Evolutionary conservation across 306 rosid genomes (phyloP).

Genomic region (Astragalus glycyphyllos): DNA sequence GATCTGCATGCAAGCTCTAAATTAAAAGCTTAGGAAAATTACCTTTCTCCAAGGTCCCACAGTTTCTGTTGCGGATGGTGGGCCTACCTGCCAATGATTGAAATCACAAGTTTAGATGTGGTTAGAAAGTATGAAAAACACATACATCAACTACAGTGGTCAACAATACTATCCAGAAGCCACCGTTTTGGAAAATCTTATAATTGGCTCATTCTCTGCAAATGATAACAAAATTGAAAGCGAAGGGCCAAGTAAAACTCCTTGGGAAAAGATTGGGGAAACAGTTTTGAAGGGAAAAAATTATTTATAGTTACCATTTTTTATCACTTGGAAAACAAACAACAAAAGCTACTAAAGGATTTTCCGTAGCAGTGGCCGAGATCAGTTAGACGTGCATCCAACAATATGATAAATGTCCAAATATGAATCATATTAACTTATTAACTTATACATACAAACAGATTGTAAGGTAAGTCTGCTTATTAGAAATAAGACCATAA

Average conservation of each 20-base stretch:
- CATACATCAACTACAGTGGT: conserved; percentile 11
- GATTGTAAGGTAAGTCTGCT: conserved; percentile 11
- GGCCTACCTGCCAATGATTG: conserved; percentile 62
- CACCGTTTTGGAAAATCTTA: conserved; percentile 33
- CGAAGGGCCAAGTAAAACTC: conserved; percentile 9
- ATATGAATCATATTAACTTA: conserved; percentile 17
- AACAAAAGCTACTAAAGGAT: conserved; percentile 7
- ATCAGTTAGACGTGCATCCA: not conserved
- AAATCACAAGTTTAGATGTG: conserved; percentile 36
- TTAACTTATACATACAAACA: not conserved
- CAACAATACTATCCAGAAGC: conserved; percentile 33
- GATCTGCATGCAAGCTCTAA: conserved; percentile 26
- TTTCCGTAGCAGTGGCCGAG: not conserved
- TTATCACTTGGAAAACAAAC: conserved; percentile 3
- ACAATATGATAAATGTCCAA: conserved; percentile 1
- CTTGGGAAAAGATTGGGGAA: conserved; percentile 12
- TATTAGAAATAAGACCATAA: conserved; percentile 14
- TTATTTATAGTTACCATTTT: not conserved
- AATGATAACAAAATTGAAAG: conserved; percentile 36
- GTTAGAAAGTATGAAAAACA: conserved; percentile 32
- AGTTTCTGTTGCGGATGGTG: conserved; percentile 75
- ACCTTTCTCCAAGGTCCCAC: conserved; percentile 99
- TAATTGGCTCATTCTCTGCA: conserved; percentile 34
- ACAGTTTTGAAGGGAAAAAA: not conserved
- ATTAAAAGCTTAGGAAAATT: conserved; percentile 37